A percentile compares a stretch with the other conserved stretches of the same genome.
Conservation (phyloP, 2,329 filamentous ascomycete genomes). For the Hypomyces rosellus region DNA sequence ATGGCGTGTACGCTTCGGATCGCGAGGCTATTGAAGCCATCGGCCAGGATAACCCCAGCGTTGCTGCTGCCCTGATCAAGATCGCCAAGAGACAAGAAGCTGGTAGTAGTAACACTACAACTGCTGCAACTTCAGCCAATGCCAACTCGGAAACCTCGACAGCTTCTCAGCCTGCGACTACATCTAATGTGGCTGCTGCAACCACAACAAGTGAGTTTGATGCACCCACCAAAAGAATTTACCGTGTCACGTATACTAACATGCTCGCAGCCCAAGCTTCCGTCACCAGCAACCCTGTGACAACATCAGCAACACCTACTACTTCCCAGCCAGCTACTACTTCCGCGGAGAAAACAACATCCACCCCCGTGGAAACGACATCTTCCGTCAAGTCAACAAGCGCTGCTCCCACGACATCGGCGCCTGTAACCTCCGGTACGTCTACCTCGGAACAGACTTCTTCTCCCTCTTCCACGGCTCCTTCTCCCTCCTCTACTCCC, state of each 20-base stretch:
- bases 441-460: conserved; percentile 22
- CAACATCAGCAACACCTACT: not conserved
- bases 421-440: conserved; percentile 17
- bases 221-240: too few relatives aligned
- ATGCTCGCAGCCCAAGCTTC: not conserved
- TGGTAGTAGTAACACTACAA: conserved; percentile 24
- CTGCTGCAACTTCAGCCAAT: conserved; percentile 2
- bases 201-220: not conserved
- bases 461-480: conserved; percentile 20
- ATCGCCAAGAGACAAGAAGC: conserved; percentile 56
- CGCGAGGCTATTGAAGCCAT: conserved; percentile 57
- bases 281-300: too few relatives aligned
- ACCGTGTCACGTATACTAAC: not conserved
- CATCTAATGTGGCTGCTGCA: not conserved
- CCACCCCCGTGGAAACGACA: conserved; percentile 12
- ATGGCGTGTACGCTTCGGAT: conserved; percentile 63
- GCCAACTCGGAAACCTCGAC: conserved; percentile 9
- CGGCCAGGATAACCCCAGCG: conserved; percentile 52
- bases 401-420: conserved; percentile 8
- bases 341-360: not conserved
- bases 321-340: not conserved
- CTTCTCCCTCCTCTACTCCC: conserved; percentile 22
- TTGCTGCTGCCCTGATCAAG: conserved; percentile 57
- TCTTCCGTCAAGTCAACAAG: conserved; percentile 3
- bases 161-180: conserved; percentile 6